phyloP scores from a whole-genome alignment of 331 rosid genomes.

The Phaseolus coccineus region DNA sequence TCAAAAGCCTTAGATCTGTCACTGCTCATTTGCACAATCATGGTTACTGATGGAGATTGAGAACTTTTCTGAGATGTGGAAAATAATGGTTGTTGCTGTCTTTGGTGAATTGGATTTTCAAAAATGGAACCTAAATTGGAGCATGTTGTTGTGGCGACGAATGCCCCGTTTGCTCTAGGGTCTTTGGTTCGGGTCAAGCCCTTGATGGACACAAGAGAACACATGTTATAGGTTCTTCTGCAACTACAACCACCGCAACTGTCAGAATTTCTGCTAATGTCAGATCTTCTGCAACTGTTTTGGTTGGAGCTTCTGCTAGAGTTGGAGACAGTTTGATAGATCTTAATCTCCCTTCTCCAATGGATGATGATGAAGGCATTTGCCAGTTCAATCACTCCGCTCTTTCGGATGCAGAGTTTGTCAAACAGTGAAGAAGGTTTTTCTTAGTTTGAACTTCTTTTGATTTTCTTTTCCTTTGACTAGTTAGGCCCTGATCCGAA shows the following conservation, averaged over 20 bases:
- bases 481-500: conserved; percentile 40
- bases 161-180: conserved; percentile 86
- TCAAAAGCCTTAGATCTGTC: conserved; percentile 56
- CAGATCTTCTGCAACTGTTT: conserved; percentile 26
- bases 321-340: conserved; percentile 65
- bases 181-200: conserved; percentile 91
- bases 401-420: conserved; percentile 80
- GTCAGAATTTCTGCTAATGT: neutral
- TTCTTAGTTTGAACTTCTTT: neutral
- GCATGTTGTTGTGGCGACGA: conserved; percentile 43
- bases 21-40: conserved; percentile 52
- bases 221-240: conserved; percentile 59
- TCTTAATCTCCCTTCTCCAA: conserved; percentile 92
- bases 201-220: conserved; percentile 98
- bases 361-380: conserved; percentile 62
- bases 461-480: neutral
- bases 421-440: conserved; percentile 43
- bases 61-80: conserved; percentile 42
- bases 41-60: conserved; percentile 64
- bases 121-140: neutral
- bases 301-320: conserved; percentile 38
- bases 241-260: neutral
- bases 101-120: neutral
- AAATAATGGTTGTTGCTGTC: conserved; percentile 39
- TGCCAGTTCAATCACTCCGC: conserved; percentile 82